Evolutionary conservation across 2,329 filamentous ascomycete species (phyloP), one percentile per base, ranked within the genome.

Genomic region (Fusarium sublunatum): DNA sequence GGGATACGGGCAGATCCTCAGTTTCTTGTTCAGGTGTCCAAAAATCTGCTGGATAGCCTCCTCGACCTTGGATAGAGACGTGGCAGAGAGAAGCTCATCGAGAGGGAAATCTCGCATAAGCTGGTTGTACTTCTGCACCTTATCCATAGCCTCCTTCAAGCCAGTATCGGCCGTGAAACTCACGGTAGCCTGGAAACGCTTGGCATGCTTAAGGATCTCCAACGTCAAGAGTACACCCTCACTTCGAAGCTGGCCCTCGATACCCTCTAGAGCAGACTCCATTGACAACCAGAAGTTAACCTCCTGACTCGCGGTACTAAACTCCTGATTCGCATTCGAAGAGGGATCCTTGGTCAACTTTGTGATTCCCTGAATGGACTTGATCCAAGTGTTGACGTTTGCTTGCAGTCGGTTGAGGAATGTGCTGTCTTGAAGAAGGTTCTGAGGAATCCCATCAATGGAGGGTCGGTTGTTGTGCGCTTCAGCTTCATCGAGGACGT

Each of bases 261-360:
- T 97, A 26, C 90, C 90, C 75, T 97, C 93, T 64, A 99, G 79
- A 5, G 93, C 92, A 13, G 90, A 91, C 77, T 99, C 96, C 91
- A 99, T 97, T 2, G 93, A 96, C 46, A 99, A 78, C 95, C 95
- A 99, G 74, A 99, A 99, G 76, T 97, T 97, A 76, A 99, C 97
- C 77, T 99, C 95, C 76, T 98, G 95, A 53, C 92, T 94, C 29
- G 95, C 95, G 22, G 93, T 96, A 68, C 78, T 81, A 57, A 81
- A 80, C 53, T 81, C 79, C 61, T 80, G 79, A 51, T 75, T 77
- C 84, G 65, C 85, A 83, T 75, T 89, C 74, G 81, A 86, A 5
- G 82, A 81, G 1, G 92, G 88, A 70, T 99, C 95, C 72, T 93
- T 88, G 36, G 92, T 92, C 82, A 97, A 91, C 78, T 96, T 96